phyloP scores from a whole-genome alignment of 225 moss, liverwort and hornwort genomes.

The Neckera pumila region DNA sequence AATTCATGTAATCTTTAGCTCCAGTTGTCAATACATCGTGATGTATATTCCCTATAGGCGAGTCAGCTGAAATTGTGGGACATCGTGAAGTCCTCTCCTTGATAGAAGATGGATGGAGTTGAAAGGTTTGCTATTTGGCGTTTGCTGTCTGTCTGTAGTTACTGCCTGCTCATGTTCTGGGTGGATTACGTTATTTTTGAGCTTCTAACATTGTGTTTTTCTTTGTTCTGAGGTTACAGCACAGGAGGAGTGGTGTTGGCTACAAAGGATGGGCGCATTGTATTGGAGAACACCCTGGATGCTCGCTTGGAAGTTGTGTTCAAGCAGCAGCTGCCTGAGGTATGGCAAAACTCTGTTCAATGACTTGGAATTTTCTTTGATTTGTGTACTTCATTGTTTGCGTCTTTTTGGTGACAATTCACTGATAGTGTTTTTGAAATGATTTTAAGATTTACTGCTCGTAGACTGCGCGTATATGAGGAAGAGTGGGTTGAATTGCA shows the following conservation, averaged over 20 bases:
- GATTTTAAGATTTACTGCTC: background rate
- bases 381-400: background rate
- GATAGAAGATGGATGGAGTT: background rate
- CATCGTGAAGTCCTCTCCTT: background rate
- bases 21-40: background rate
- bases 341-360: background rate
- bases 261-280: conserved; percentile 57
- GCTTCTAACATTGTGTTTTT: background rate
- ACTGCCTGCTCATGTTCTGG: background rate
- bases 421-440: background rate
- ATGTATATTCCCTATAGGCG: background rate
- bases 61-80: background rate
- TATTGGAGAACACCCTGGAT: conserved; percentile 60
- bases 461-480: background rate
- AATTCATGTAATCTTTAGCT: background rate
- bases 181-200: background rate
- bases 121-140: background rate
- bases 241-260: conserved; percentile 59
- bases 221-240: background rate
- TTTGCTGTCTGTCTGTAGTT: background rate
- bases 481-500: background rate
- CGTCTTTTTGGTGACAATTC: background rate
- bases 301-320: conserved; percentile 63
- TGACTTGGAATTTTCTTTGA: background rate
- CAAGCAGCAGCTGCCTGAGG: conserved; percentile 63